Conservation (phyloP, 1,139 yeast genomes). For the Scheffersomyces cryptocercus region DNA sequence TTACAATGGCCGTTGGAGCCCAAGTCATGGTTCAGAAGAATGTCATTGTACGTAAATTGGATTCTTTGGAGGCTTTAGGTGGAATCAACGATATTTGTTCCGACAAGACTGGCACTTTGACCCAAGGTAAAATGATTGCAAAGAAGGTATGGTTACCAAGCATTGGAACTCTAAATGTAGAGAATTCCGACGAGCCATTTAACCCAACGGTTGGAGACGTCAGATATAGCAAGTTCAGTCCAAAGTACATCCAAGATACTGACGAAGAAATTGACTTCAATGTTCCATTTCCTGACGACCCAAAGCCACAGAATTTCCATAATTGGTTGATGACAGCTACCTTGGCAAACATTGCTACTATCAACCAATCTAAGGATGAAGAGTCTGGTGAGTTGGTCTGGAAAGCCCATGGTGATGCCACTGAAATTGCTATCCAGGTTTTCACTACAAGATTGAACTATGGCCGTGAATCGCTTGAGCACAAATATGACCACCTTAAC, state of each 20-base stretch:
- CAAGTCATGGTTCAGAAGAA: slow-evolving; percentile 71
- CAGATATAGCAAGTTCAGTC: slow-evolving; percentile 41
- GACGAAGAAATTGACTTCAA: slow-evolving; percentile 39
- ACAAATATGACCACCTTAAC: slow-evolving; percentile 46
- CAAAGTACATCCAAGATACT: slow-evolving; percentile 36
- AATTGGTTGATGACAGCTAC: slow-evolving; percentile 64
- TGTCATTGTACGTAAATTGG: slow-evolving; percentile 77
- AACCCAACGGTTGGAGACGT: slow-evolving; percentile 71
- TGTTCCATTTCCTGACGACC: slow-evolving; percentile 20
- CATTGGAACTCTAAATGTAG: slow-evolving; percentile 64
- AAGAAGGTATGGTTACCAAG: slow-evolving; percentile 77
- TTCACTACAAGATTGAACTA: slow-evolving; percentile 59
- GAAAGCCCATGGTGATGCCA: slow-evolving; percentile 84
- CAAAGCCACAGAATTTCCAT: slow-evolving; percentile 29
- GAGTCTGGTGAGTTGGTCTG: slow-evolving; percentile 48
- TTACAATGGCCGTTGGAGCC: slow-evolving; percentile 86
- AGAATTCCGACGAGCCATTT: slow-evolving; percentile 65
- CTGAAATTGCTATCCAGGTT: slow-evolving; percentile 81
- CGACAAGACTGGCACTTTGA: slow-evolving; percentile 80
- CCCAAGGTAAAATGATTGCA: slow-evolving; percentile 79
- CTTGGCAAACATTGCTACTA: slow-evolving; percentile 71
- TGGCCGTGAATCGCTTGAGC: slow-evolving; percentile 44
- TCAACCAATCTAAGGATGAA: slow-evolving; percentile 35
- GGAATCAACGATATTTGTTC: slow-evolving; percentile 82
- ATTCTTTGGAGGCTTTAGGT: slow-evolving; percentile 78